Evolutionary conservation across 768 basidiomycete species (phyloP).

Genomic region (Boletus reticulatus): DNA sequence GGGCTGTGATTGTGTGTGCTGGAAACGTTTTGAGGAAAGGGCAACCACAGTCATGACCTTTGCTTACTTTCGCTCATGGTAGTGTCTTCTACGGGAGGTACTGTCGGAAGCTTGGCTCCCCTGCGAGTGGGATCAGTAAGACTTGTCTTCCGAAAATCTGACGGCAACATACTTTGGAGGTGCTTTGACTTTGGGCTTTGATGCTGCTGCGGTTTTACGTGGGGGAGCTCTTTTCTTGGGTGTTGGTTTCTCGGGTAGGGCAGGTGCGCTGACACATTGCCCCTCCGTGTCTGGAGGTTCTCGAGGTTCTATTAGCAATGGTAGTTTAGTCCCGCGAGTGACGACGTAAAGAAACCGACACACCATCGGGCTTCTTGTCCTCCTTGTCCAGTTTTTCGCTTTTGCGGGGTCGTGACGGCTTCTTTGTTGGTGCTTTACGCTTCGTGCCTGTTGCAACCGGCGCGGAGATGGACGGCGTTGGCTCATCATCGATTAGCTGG

Average conservation of each 20-base stretch:
- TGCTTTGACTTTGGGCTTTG: slow-evolving; percentile 34
- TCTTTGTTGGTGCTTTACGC: slow-evolving; percentile 46
- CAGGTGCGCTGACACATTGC: slow-evolving; percentile 13
- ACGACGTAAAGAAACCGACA: slow-evolving; percentile 27
- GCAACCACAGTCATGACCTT: not conserved
- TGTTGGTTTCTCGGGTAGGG: slow-evolving; percentile 35
- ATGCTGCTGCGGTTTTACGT: slow-evolving; percentile 40
- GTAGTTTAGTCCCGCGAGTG: not conserved
- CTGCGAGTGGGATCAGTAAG: slow-evolving; percentile 26
- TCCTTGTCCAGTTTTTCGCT: slow-evolving; percentile 44
- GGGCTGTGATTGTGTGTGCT: slow-evolving; percentile 69
- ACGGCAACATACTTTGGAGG: slow-evolving; percentile 28
- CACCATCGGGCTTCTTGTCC: slow-evolving; percentile 48
- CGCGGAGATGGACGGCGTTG: slow-evolving; percentile 27
- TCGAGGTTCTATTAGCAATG: slow-evolving; percentile 25
- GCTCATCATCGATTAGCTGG: slow-evolving; percentile 72
- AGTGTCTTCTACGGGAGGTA: slow-evolving; percentile 46
- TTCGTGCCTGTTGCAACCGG: slow-evolving; percentile 41
- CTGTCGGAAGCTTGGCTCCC: slow-evolving; percentile 25
- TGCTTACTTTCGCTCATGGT: slow-evolving; percentile 61
- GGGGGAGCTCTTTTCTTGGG: slow-evolving; percentile 49
- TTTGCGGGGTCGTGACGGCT: slow-evolving; percentile 53
- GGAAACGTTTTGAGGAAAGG: slow-evolving; percentile 7
- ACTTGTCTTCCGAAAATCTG: not conserved
- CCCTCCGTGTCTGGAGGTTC: slow-evolving; percentile 29